A percentile compares a stretch with the other conserved stretches of the same genome.
These are phyloP conservation scores for Bolboschoenus planiculmis DNA, from an alignment of 176 grass and related monocot species.

Conservation along the genomic window DNA sequence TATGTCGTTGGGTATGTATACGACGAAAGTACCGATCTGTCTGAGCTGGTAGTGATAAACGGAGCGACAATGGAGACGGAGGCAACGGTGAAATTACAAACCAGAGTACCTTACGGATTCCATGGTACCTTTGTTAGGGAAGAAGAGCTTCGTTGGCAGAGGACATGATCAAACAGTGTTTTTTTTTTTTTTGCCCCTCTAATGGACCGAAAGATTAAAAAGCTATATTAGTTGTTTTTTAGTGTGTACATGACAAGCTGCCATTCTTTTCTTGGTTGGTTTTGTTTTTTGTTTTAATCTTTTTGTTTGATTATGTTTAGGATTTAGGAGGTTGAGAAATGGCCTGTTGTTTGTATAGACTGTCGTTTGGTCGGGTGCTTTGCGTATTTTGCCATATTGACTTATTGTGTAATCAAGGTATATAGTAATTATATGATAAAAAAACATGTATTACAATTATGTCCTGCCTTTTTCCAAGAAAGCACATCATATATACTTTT, in stretches of 20 bases:
- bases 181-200: too few relatives aligned
- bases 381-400: not conserved
- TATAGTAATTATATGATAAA: not conserved
- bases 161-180: constrained; percentile 4
- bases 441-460: not conserved
- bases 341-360: constrained; percentile 7
- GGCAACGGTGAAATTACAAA: constrained; percentile 64
- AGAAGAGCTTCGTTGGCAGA: not conserved
- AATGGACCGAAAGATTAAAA: not conserved
- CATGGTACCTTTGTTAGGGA: constrained; percentile 68
- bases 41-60: constrained; percentile 60
- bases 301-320: not conserved
- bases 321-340: not conserved
- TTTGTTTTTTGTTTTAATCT: not conserved
- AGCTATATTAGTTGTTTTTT: constrained; percentile 15
- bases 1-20: constrained; percentile 55
- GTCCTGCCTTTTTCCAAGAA: not conserved
- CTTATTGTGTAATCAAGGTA: not conserved
- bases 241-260: constrained; percentile 22
- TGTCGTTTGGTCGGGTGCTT: not conserved
- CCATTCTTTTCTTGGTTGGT: not conserved
- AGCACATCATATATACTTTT: not conserved
- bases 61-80: constrained; percentile 62
- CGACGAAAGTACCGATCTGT: constrained; percentile 40
- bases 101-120: constrained; percentile 84